Evolutionary conservation across 805 yeast species (phyloP).

Genomic region (Pichia gijzeniarum): DNA sequence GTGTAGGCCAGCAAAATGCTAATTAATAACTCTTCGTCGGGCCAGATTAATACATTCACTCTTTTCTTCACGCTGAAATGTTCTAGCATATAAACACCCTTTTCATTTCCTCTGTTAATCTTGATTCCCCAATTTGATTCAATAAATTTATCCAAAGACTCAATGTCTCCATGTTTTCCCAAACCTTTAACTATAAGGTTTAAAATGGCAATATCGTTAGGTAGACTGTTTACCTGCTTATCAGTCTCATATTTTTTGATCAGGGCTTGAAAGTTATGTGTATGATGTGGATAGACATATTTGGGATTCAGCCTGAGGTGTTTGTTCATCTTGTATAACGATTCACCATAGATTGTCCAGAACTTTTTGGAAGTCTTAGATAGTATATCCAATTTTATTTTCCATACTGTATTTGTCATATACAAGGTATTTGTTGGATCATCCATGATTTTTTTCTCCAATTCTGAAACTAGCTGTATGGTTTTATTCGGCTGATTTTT

Average conservation of each 20-base stretch:
- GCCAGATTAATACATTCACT: constrained; percentile 18
- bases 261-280: constrained; percentile 7
- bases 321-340: constrained; percentile 2
- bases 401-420: constrained; percentile 24
- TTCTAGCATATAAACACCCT: constrained; percentile 3
- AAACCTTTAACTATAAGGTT: constrained; percentile 10
- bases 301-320: background rate
- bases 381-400: constrained; percentile 19
- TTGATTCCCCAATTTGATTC: constrained; percentile 26
- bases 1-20: constrained; percentile 27
- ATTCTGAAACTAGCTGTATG: constrained; percentile 15
- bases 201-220: background rate
- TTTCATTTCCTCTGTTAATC: background rate
- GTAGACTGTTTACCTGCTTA: background rate
- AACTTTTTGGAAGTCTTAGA: constrained; percentile 20
- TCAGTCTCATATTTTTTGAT: constrained; percentile 6
- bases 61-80: constrained; percentile 8
- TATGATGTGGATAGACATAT: constrained; percentile 6
- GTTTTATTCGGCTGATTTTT: constrained; percentile 18
- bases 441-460: constrained; percentile 14
- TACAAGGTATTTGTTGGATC: constrained; percentile 5
- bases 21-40: constrained; percentile 21
- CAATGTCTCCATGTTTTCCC: constrained; percentile 25
- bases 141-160: constrained; percentile 21
- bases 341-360: constrained; percentile 22